These are phyloP conservation scores for Phytophthora pseudosyringae DNA, from an alignment of 352 stramenopile species.

Conservation along the genomic window DNA sequence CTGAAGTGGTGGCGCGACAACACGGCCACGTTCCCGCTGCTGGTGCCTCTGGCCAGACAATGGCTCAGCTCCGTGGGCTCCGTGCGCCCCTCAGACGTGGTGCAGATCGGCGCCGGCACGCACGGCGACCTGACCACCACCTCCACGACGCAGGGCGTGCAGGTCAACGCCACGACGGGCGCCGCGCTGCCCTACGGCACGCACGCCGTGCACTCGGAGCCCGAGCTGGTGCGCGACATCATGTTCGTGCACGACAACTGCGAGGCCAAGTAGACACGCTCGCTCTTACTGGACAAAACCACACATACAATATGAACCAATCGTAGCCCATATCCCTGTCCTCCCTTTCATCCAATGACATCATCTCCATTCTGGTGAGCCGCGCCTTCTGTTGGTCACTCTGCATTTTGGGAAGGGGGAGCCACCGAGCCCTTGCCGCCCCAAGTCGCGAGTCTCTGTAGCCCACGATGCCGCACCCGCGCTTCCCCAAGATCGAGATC, in stretches of 20 bases:
- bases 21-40: slow-evolving; percentile 39
- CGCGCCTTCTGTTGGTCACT: slow-evolving; percentile 13
- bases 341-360: slow-evolving; percentile 22
- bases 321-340: not conserved
- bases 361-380: slow-evolving; percentile 18
- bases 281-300: slow-evolving; percentile 16
- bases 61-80: slow-evolving; percentile 54
- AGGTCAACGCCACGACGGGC: slow-evolving; percentile 22
- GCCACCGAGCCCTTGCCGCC: not conserved
- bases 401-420: slow-evolving; percentile 20
- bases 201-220: slow-evolving; percentile 46
- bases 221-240: slow-evolving; percentile 54
- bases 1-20: slow-evolving; percentile 56
- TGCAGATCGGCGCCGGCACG: slow-evolving; percentile 25
- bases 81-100: slow-evolving; percentile 38
- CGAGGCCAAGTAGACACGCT: slow-evolving; percentile 22
- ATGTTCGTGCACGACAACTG: slow-evolving; percentile 62
- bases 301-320: slow-evolving; percentile 9
- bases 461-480: slow-evolving; percentile 77
- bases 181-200: slow-evolving; percentile 21
- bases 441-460: slow-evolving; percentile 2
- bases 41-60: slow-evolving; percentile 52
- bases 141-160: slow-evolving; percentile 19
- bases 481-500: slow-evolving; percentile 95
- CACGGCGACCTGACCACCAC: slow-evolving; percentile 21